Evolutionary conservation across 192 early-diverging fungal species (phyloP).

Genomic region (Umbelopsis vinacea): DNA sequence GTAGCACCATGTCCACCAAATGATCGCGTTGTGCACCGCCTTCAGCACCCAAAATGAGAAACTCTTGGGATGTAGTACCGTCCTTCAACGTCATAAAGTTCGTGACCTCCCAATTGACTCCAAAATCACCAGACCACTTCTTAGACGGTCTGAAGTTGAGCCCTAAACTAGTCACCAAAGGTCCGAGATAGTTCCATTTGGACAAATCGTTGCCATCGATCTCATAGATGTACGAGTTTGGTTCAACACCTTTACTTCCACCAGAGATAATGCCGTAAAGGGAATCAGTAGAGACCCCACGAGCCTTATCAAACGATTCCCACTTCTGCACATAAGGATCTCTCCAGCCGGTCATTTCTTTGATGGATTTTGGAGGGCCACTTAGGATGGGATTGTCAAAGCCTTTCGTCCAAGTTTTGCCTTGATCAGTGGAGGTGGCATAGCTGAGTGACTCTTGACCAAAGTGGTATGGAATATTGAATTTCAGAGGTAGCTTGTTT

Average conservation of each 20-base stretch:
- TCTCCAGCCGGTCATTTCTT: constrained; percentile 21
- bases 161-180: not conserved
- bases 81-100: constrained; percentile 16
- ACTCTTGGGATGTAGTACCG: no score
- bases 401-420: constrained; percentile 1
- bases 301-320: no score
- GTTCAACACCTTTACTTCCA: not conserved
- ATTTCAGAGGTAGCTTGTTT: no score
- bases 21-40: no score
- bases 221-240: not conserved
- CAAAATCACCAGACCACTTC: constrained; percentile 20
- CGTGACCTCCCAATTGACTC: constrained; percentile 13
- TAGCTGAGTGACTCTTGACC: constrained; percentile 18
- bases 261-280: constrained; percentile 16
- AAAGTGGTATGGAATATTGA: not conserved
- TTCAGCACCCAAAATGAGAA: no score
- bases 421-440: constrained; percentile 26
- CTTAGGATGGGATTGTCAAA: not conserved
- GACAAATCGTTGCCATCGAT: not conserved
- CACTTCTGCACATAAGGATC: not conserved
- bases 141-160: not conserved
- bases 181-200: constrained; percentile 6
- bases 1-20: no score
- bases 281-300: no score
- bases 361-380: not conserved